Base-by-base conservation (phyloP, 768 basidiomycete species). In the Lyophyllum atratum region DNA sequence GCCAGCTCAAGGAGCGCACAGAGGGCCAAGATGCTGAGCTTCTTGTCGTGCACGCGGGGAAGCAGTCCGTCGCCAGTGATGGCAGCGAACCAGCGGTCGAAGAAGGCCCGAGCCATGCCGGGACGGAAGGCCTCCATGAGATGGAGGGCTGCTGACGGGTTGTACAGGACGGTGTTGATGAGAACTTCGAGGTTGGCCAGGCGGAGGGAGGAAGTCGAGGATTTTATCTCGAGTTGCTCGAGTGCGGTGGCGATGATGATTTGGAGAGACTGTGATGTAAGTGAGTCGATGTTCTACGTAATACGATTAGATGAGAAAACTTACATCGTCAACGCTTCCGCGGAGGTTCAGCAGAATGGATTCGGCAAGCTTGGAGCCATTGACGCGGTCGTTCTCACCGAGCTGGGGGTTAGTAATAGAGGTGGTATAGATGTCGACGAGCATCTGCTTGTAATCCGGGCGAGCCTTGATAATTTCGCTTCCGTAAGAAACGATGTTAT, bases 41-140 rank as follows among this genome's bases (percentile, higher is more conserved):
- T 93, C 81, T 94, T 93, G 74, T 95, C 93, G 67, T 96, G 93
- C 43, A 96, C 92, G 19, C 93, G 84, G 12, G 92, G 90, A 33
- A 94, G 80, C 47, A 78, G 80, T 24, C 70, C 76, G 29, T 79
- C 77, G 49, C 74, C 73, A 55, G 85, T 85, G 71, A 93, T 89
- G 11, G 85, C 84, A 11, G 72, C 80, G 68, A 95, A 94, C 93
- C 93, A 95, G 60, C 76, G 81, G 66, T 92, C 85, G 67, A 95
- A 93, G 79, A 95, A 93, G n/a, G 71, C 66, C 34, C 87, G 85
- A 0, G 89, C 81, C 34, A 79, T 75, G n/a, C 85, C 86, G 0
- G 85, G 72, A 24, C 76, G 77, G 64, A 78, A 72, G 29, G 62
- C 70, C 66, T 92, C 90, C 78, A 95, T 89, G 54, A 93, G 68